phyloP scores from a whole-genome alignment of 345 rosid species.

The Euphorbia pulcherrima region DNA sequence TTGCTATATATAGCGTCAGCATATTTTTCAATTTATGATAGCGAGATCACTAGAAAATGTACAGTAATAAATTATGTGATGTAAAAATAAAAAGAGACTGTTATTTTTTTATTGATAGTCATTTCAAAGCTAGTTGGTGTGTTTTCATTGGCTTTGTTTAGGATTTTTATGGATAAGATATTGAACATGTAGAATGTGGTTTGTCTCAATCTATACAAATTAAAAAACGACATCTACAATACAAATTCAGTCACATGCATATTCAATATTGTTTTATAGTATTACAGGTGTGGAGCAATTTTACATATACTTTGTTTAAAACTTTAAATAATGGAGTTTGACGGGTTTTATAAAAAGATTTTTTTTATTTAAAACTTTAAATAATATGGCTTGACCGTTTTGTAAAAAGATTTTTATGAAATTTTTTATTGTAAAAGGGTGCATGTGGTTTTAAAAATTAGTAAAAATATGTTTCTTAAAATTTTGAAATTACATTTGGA shows the following conservation, averaged over 20 bases:
- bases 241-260: not conserved
- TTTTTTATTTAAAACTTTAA: too few relatives aligned
- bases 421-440: too few relatives aligned
- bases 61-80: not conserved
- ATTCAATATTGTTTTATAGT: not conserved
- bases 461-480: too few relatives aligned
- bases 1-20: not conserved
- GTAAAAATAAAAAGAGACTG: not conserved
- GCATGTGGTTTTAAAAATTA: too few relatives aligned
- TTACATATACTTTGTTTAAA: not conserved
- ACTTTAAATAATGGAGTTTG: too few relatives aligned
- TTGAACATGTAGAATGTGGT: constrained; percentile 7
- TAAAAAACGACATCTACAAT: not conserved
- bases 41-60: not conserved
- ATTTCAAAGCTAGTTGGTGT: constrained; percentile 20
- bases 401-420: too few relatives aligned
- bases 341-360: too few relatives aligned
- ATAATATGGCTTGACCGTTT: too few relatives aligned
- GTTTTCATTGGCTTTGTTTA: constrained; percentile 12
- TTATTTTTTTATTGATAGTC: constrained; percentile 5
- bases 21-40: not conserved
- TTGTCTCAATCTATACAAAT: not conserved
- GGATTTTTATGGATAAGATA: constrained; percentile 26
- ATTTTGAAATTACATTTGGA: too few relatives aligned
- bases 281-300: not conserved